Evolutionary conservation across 306 rosid species (phyloP), one percentile per base, ranked within the genome.

Genomic region (Pterocarpus macrocarpus): DNA sequence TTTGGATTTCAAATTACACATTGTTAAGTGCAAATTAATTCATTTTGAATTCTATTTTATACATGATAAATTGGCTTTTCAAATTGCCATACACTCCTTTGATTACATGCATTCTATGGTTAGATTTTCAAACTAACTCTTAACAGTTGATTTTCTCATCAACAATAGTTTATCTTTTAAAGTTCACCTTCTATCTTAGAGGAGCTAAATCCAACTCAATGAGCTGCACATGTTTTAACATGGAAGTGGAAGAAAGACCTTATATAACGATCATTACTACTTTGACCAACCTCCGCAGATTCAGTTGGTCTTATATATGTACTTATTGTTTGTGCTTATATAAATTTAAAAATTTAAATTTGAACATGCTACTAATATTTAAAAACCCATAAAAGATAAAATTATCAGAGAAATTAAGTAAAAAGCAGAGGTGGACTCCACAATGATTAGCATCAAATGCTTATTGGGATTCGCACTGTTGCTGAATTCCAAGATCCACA

Each of bases 381-480:
- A 5, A 32, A 67, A 38, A 77, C 59, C 4, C 13, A 32, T 9
- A 35, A 76, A 47, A 64, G 39, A 63, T n/a, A 70, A 52, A 73
- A 52, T 4, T 11, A 50, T 0, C 1, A 3, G 4, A n/a, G 15
- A 53, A 53, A 53, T 53, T 55, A 55, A 55, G 28, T 59, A 57
- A 89, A 81, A 84, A 22, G 76, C 71, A 63, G 75, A 82, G 91
- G 95, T 95, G 99, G 98, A 91, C 91, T 90, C 97, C 94, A 95
- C 94, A 90, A 93, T 89, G 94, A 93, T 91, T 88, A 91, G 99
- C 94, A 95, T 91, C 98, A 90, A 92, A 93, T 95, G 97, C 98
- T 90, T 90, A 91, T 91, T 86, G 97, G 99, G 99, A 91, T 85
- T 91, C 98, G 93, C 98, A 95, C 94, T 88, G 90, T 93, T 91